phyloP scores from a whole-genome alignment of 2,329 filamentous ascomycete genomes.

The Nemania bipapillata region DNA sequence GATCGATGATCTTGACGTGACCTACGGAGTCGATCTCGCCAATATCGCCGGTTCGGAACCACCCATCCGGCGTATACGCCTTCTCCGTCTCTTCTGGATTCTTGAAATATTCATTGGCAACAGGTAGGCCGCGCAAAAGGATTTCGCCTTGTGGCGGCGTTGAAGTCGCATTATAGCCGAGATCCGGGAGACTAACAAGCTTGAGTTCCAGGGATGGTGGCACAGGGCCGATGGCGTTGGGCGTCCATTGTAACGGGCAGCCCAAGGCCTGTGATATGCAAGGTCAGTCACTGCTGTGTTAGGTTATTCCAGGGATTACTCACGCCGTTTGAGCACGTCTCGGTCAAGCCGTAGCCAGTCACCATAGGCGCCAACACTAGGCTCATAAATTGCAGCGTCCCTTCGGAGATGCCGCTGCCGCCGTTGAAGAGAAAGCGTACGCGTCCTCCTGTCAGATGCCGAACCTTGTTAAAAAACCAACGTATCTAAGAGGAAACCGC shows the following conservation, averaged over 20 bases:
- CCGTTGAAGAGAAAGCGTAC: slow-evolving; percentile 94
- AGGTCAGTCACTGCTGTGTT: slow-evolving; percentile 9
- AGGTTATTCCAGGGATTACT: neutral
- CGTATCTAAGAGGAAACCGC: slow-evolving; percentile 76
- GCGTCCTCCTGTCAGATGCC: slow-evolving; percentile 86
- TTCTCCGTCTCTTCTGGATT: slow-evolving; percentile 86
- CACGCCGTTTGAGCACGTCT: slow-evolving; percentile 82
- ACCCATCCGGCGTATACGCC: slow-evolving; percentile 82
- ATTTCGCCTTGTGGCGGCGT: slow-evolving; percentile 90
- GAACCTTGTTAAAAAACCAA: slow-evolving; percentile 93
- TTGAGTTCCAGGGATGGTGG: slow-evolving; percentile 85
- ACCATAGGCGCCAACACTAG: slow-evolving; percentile 95
- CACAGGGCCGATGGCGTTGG: slow-evolving; percentile 79
- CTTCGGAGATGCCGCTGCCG: slow-evolving; percentile 86
- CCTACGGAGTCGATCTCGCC: slow-evolving; percentile 85
- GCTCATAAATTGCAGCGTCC: slow-evolving; percentile 90
- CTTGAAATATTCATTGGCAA: slow-evolving; percentile 82
- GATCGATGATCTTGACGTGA: slow-evolving; percentile 87
- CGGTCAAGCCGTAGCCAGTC: slow-evolving; percentile 90
- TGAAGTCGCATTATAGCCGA: slow-evolving; percentile 82
- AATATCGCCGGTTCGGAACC: slow-evolving; percentile 98
- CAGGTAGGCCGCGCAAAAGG: slow-evolving; percentile 80
- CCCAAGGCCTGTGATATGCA: slow-evolving; percentile 65
- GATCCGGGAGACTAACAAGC: slow-evolving; percentile 87
- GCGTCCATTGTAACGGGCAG: slow-evolving; percentile 85